Base-by-base conservation (phyloP, 495 filamentous ascomycete species). In the Penicillium soppii region DNA sequence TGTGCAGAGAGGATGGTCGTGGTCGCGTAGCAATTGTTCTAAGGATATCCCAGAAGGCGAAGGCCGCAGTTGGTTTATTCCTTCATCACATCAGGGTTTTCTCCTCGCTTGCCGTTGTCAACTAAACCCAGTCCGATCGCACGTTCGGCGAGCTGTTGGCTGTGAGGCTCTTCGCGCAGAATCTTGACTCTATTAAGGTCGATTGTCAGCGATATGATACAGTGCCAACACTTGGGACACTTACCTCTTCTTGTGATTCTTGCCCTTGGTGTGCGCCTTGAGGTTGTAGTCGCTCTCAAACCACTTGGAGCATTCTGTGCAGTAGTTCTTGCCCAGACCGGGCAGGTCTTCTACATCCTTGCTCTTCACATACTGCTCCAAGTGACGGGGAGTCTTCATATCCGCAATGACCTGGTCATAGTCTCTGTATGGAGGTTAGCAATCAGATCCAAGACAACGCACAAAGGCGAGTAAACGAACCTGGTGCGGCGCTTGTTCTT, bases 281-380 rank as follows among this genome's bases (percentile, higher is more conserved):
- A 95, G 73, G 59, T 85, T 94, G 58, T 82, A 70, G 43, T 95
- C 90, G 46, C 83, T 87, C 70, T 97, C 94, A 67, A 92, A 97
- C 86, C 88, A 97, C 74, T 95, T 97, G 32, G 91, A 84, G 62
- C 92, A 98, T 72, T 95, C 89, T n/a, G 87, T 76, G 67, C 92
- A 98, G 66, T 96, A 96, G 55, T 81, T 85, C 61, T 78, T 73
- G 5, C 92, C 92, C 22, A 96, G 73, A 0, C 83, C 92, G 6
- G 92, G 94, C 13, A 94, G 79, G 57, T 97, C 92, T 64, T 96
- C 92, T 16, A 80, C 71, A 21, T 88, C 86, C 59, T 96, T 92
- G 38, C 84, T 77, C 25, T 82, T 81, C 60, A 90, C 89, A 77
- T 85, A 87, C 42, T 88, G 81, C 32, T 78, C 71, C 20, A 98